Evolutionary conservation across 2,329 filamentous ascomycete species (phyloP).

Genomic region (Fusarium ambrosium): DNA sequence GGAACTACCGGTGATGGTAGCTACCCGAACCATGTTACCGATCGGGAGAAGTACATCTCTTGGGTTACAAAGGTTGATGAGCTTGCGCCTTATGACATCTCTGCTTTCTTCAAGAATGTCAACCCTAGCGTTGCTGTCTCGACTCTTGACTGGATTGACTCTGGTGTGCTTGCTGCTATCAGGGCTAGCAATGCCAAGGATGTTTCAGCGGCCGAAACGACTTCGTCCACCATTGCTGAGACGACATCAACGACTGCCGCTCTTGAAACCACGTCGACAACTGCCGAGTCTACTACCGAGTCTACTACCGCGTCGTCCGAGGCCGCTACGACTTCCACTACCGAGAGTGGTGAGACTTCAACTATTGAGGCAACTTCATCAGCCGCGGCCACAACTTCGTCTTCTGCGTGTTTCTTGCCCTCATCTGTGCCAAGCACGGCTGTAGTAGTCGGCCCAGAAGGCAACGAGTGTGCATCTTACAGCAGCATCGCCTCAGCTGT

Average conservation of each 20-base stretch:
- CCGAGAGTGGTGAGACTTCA: not conserved
- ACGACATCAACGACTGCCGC: not conserved
- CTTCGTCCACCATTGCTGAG: not conserved
- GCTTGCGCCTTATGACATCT: constrained; percentile 46
- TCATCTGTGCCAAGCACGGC: constrained; percentile 44
- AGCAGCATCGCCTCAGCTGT: constrained; percentile 58
- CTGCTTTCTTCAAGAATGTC: constrained; percentile 22
- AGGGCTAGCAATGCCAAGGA: constrained; percentile 37
- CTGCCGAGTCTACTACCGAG: not conserved
- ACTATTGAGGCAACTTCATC: not conserved
- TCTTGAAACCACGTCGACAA: not conserved
- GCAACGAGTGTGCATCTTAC: constrained; percentile 56
- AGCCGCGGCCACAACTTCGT: constrained; percentile 2
- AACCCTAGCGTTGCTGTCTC: constrained; percentile 31
- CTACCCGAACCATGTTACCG: constrained; percentile 53
- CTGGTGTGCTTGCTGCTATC: constrained; percentile 34
- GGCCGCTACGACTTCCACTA: not conserved
- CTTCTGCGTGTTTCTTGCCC: constrained; percentile 21
- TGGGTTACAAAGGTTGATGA: constrained; percentile 49
- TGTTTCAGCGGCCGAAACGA: not conserved
- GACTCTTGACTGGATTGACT: constrained; percentile 38
- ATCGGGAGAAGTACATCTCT: constrained; percentile 52
- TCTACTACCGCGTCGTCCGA: not conserved
- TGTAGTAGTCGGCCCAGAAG: constrained; percentile 57
- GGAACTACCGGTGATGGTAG: constrained; percentile 56